phyloP scores from a whole-genome alignment of 2,329 filamentous ascomycete genomes.

The Thielaviopsis ethacetica region DNA sequence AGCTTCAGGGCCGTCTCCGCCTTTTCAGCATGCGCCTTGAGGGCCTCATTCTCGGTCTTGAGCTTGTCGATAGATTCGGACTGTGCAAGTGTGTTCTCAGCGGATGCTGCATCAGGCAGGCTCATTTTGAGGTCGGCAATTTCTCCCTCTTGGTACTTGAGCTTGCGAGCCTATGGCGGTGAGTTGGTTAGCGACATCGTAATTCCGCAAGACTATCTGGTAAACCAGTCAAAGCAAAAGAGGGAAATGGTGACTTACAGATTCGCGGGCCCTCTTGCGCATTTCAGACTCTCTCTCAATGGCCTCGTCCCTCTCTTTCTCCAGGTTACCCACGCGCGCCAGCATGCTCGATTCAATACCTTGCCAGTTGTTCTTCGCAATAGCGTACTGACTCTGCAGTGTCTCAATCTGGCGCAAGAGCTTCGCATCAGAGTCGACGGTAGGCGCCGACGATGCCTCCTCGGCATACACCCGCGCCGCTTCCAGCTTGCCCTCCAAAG shows the following conservation, averaged over 20 bases:
- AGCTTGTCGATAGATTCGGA: neutral
- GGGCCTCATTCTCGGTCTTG: neutral
- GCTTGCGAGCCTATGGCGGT: slow-evolving; percentile 1
- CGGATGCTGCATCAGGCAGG: neutral
- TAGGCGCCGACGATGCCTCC: slow-evolving; percentile 69
- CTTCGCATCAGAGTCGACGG: slow-evolving; percentile 75
- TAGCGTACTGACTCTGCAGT: slow-evolving; percentile 83
- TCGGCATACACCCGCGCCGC: slow-evolving; percentile 71
- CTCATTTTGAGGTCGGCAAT: slow-evolving; percentile 41
- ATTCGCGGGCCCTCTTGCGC: slow-evolving; percentile 75
- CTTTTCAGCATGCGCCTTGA: neutral
- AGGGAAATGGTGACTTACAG: slow-evolving; percentile 34
- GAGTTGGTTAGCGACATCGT: neutral
- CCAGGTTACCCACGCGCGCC: slow-evolving; percentile 57
- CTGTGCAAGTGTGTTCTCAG: neutral
- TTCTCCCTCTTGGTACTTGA: slow-evolving; percentile 57
- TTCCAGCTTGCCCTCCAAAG: slow-evolving; percentile 80
- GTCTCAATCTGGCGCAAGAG: slow-evolving; percentile 88
- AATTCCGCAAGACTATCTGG: no score
- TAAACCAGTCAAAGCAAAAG: no score
- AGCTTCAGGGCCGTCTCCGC: neutral
- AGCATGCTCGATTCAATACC: slow-evolving; percentile 80
- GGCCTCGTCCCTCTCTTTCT: slow-evolving; percentile 83
- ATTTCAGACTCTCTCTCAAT: slow-evolving; percentile 71
- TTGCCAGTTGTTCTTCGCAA: slow-evolving; percentile 95